These are phyloP conservation scores for Eimeria zaria DNA, from an alignment of 169 alveolate genomes.

Conservation along the genomic window DNA sequence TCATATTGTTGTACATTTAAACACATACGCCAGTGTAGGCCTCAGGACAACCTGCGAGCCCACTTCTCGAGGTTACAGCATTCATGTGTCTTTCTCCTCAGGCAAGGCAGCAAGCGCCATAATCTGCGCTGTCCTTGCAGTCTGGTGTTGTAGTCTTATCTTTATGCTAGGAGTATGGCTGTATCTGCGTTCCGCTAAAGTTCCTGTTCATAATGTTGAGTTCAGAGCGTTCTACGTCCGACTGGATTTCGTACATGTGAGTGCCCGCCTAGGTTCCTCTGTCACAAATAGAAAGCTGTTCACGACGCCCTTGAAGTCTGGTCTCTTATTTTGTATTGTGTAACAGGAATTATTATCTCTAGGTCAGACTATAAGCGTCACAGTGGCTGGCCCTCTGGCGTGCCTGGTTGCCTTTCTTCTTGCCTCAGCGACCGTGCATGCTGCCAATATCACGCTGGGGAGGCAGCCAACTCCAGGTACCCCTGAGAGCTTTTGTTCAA, in stretches of 20 bases:
- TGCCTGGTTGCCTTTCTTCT: slow-evolving; percentile 53
- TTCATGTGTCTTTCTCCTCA: slow-evolving; percentile 17
- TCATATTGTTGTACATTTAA: too few relatives aligned
- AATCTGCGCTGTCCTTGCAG: slow-evolving; percentile 49
- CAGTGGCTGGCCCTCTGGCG: slow-evolving; percentile 66
- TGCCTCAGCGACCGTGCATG: slow-evolving; percentile 32
- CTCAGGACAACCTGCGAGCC: not conserved
- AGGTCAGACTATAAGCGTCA: slow-evolving; percentile 3
- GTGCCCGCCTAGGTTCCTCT: not conserved
- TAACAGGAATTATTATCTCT: slow-evolving; percentile 37
- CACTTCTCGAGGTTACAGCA: not conserved
- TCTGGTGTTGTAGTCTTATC: slow-evolving; percentile 59
- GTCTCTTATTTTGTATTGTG: not conserved
- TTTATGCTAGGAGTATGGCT: slow-evolving; percentile 46
- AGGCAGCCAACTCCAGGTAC: slow-evolving; percentile 59
- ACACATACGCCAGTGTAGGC: not conserved
- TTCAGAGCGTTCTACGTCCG: slow-evolving; percentile 57
- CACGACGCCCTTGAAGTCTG: not conserved
- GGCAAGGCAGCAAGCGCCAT: slow-evolving; percentile 64
- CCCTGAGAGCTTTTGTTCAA: not conserved
- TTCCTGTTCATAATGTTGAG: slow-evolving; percentile 37
- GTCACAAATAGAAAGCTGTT: not conserved
- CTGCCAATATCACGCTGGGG: slow-evolving; percentile 58
- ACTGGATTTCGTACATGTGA: slow-evolving; percentile 62
- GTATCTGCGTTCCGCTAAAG: slow-evolving; percentile 34